Base-by-base conservation (phyloP, 352 stramenopile species). In the Blastocystis sp. region DNA sequence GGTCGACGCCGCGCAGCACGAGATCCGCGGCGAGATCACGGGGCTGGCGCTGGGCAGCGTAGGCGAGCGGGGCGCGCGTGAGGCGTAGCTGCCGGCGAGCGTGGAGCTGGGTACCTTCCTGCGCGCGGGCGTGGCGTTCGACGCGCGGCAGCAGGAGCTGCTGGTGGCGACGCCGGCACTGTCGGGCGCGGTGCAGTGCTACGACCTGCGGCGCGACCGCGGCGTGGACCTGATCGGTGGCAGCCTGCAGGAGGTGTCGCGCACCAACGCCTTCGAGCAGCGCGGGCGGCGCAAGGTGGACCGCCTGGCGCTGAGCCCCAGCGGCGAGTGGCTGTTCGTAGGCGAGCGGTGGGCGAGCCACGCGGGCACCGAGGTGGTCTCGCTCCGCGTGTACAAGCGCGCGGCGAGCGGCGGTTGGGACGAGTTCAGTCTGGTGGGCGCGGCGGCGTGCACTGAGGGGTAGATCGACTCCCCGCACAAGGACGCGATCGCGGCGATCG, bases 381-480 rank as follows among this genome's bases (percentile, higher is more conserved):
- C 24, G 52, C 24, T 62, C 42, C 61, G 21, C 21, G 19, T 6
- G 6, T 52, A 43, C 24, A 19, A 17, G n/a, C 45, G 34, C 6
- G 38, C 17, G 21, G 34, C 9, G 14, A 45, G 40, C 19, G 24
- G 24, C 54, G 43, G 9, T 0, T 60, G 42, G 38, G 10, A 17
- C 48, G 38, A 45, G 45, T 21, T 64, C 21, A 78, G 19, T 59
- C 28, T 78, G 9, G 54, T 38, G 21, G 54, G 28, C 10, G 19
- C 10, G 17, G 19, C 19, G 34, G 19, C 61, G 54, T 19, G n/a
- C 24, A 10, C 38, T 19, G 10, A 38, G 14, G n/a, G 17, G 24
- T 65, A 60, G 21, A 79, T 87, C 14, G 76, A 71, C 3, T 43
- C 10, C 17, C 76, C 76, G 3, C 76, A 87, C 34, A 45, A 78